A percentile compares a stretch with the other conserved stretches of the same genome.
Conservation (phyloP, 345 rosid species). For the Syzygium oleosum region DNA sequence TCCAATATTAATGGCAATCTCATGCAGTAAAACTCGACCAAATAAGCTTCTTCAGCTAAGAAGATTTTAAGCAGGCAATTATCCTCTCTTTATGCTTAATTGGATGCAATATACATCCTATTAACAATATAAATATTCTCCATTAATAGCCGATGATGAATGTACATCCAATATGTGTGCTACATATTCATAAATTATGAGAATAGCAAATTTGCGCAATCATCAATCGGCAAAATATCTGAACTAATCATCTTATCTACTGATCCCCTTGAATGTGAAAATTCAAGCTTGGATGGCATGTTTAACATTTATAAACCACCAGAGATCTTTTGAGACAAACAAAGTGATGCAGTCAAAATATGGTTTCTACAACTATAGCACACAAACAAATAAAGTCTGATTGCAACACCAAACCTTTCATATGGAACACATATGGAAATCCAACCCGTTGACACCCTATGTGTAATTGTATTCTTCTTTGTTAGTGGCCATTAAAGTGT, state of each 20-base stretch:
- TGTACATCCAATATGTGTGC: background rate
- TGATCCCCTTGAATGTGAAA: background rate
- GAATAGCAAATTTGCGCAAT: background rate
- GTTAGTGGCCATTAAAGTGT: too few species aligned
- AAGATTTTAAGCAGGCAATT: background rate
- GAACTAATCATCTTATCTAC: background rate
- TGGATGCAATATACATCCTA: background rate
- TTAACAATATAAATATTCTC: background rate
- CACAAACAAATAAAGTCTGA: background rate
- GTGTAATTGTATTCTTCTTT: too few species aligned
- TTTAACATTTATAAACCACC: background rate
- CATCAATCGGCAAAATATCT: background rate
- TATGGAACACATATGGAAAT: too few species aligned
- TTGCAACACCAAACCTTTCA: slow-evolving; percentile 64
- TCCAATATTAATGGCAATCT: background rate
- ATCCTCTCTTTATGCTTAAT: background rate
- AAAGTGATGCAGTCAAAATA: background rate
- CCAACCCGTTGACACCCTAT: too few species aligned
- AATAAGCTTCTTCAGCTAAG: background rate
- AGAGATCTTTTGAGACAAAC: background rate
- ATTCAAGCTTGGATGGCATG: background rate
- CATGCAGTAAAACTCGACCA: background rate
- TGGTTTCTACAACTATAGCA: background rate
- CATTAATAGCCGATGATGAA: background rate
- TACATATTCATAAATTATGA: background rate